Percentiles rank a stretch among this genome's conserved stretches.
phyloP scores from a whole-genome alignment of 1,284 basidiomycete genomes.

The Porodaedalea pini region DNA sequence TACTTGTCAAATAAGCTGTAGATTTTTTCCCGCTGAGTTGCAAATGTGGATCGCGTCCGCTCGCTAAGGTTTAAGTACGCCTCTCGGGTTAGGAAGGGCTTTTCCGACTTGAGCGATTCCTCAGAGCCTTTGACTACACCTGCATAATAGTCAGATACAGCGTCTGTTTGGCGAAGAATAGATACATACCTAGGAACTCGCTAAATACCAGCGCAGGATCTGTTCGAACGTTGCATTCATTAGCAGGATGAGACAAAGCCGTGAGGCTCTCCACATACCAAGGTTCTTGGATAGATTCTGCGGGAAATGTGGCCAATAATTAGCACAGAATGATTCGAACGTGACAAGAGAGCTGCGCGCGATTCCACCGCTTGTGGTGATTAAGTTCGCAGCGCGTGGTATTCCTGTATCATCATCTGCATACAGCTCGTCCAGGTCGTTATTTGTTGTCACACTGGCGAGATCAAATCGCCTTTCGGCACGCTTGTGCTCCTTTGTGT shows the following conservation, averaged over 20 bases:
- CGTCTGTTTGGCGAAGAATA: not conserved
- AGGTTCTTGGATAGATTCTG: conserved; percentile 52
- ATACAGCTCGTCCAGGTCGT: not conserved
- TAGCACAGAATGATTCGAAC: conserved; percentile 46
- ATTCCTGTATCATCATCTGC: no score
- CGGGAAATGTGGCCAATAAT: conserved; percentile 65
- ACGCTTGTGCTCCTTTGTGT: conserved; percentile 19
- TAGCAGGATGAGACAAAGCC: not conserved
- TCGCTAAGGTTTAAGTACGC: conserved; percentile 47
- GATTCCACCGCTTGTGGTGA: conserved; percentile 29
- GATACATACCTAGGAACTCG: conserved; percentile 58
- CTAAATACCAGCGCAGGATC: conserved; percentile 63
- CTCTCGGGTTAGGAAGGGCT: conserved; percentile 41
- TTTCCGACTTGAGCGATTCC: conserved; percentile 34
- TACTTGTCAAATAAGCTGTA: conserved; percentile 60
- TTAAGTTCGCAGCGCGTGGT: no score
- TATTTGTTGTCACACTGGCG: not conserved
- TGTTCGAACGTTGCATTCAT: conserved; percentile 25
- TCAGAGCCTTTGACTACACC: conserved; percentile 71
- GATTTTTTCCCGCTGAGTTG: conserved; percentile 42
- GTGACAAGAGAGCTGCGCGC: conserved; percentile 36
- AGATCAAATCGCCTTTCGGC: conserved; percentile 19
- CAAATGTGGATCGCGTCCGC: conserved; percentile 53
- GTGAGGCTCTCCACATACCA: conserved; percentile 37
- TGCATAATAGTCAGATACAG: conserved; percentile 27